Evolutionary conservation across 2,329 filamentous ascomycete genomes (phyloP), one percentile per base, ranked within the genome.

Genomic region (Penicillium sclerotigenum): DNA sequence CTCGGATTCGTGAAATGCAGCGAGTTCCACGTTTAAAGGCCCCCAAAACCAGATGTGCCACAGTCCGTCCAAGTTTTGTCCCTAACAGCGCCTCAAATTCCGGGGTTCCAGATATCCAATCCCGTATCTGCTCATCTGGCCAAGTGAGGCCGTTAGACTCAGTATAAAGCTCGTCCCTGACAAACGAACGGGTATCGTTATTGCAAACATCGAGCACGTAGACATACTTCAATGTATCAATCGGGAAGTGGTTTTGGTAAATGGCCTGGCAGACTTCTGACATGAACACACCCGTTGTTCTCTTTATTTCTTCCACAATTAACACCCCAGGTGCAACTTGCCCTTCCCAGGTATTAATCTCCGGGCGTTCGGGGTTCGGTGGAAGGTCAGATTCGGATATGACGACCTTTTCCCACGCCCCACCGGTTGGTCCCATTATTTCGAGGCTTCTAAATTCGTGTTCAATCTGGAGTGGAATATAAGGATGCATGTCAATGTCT

Each of bases 41-140:
- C 13, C 54, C 50, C 24, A 57, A 20, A 20, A 59, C 29, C 29
- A 59, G 11, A 41, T 33, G n/a, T 5, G 34, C 57, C 10, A 52
- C 42, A 5, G 42, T 37, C 2, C 29, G 38, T 2, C 57, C 57
- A 36, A 57, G 26, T 7, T 10, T 28, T 4, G 57, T 54, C 4
- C 57, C 57, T 5, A 59, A 33, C 2, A 59, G n/a, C 0, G 16
- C 50, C 3, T 51, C 38, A 1, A 48, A 59, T 26, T 57, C 54
- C 1, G 49, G 37, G 0, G 54, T 57, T 26, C 43, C 40, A 22
- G 26, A 14, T n/a, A 48, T 24, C 54, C 57, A 59, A 8, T 43
- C 40, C 9, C 18, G 31, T 13, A 52, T 33, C 6, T 29, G 10
- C 0, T 11, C 26, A 28, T 56, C 40, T 11, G 40, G 33, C 38